Evolutionary conservation across 2,329 filamentous ascomycete species (phyloP), one percentile per base, ranked within the genome.

Genomic region (Fusarium nodosum): DNA sequence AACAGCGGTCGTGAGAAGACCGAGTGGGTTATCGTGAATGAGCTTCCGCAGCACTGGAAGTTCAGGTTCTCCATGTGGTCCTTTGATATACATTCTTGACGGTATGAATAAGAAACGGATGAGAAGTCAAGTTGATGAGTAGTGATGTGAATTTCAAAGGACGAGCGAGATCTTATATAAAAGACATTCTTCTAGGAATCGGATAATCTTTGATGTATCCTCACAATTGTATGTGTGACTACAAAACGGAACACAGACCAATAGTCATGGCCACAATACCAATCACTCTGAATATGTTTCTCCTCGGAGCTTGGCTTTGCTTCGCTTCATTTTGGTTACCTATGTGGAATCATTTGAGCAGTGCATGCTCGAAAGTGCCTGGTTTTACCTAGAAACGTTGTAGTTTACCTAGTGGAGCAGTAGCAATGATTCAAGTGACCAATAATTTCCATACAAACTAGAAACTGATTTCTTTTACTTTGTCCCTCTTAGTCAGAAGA

Each of bases 1-100:
- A 44, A 91, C 86, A 7, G 86, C 87, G 0, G 89, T 91, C 11
- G 87, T 91, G 10, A 91, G 73, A 16, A 91, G 80, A 2, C 89
- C 89, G 0, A 91, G 80, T 1, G 89, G 87, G 71, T 90, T 86
- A 16, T 86, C 82, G 22, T 81, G 82, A 71, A 91, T 87, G 53
- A 91, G 80, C 56, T 84, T 77, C 34, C 84, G 84, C 24, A 91
- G 82, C 4, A 79, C 77, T 1, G 80, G 77, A 56, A 87, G 79
- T 57, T 80, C 76, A 10, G 78, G 69, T 67, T 91, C 88, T 12
- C 82, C 84, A 75, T 90, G 87, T 18, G 76, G 81, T 13, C 76
- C 77, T 22, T 82, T 85, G 66, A 91, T 83, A 77, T 90, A 86
- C 89, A 91, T 91, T 46, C 18, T 16, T 20, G 9, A 12, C n/a